Conservation (phyloP, 257 asterid genomes). For the Ocimum tenuiflorum region DNA sequence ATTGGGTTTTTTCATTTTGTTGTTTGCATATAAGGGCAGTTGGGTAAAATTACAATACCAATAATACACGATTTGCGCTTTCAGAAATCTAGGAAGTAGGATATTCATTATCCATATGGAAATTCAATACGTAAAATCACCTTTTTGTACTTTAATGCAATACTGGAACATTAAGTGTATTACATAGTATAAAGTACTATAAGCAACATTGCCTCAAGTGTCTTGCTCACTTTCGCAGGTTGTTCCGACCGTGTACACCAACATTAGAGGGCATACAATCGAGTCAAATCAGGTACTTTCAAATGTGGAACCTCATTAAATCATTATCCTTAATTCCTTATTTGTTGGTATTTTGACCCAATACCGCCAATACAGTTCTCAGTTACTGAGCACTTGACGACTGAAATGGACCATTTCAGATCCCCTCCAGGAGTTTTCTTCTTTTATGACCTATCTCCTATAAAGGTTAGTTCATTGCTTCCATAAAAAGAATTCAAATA, state of each 20-base stretch:
- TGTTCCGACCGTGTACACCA: constrained; percentile 81
- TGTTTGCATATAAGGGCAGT: too few species aligned
- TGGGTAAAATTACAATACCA: too few species aligned
- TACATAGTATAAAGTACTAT: too few species aligned
- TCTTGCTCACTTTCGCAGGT: constrained; percentile 56
- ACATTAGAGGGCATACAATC: constrained; percentile 62
- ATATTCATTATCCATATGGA: too few species aligned
- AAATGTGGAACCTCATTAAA: constrained; percentile 3
- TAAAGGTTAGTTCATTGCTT: constrained; percentile 50
- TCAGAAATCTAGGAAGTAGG: too few species aligned
- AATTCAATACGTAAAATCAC: too few species aligned
- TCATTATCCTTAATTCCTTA: not conserved
- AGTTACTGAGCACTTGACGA: constrained; percentile 89
- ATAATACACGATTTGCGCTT: too few species aligned
- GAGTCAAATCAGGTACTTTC: constrained; percentile 83
- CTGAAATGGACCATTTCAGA: constrained; percentile 50
- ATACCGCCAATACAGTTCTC: constrained; percentile 59
- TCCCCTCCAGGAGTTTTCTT: constrained; percentile 86
- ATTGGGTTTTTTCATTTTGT: too few species aligned
- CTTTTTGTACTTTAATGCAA: too few species aligned
- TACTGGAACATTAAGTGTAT: too few species aligned
- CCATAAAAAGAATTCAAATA: not conserved
- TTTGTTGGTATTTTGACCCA: not conserved
- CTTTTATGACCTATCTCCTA: constrained; percentile 92
- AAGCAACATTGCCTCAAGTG: not conserved